These are phyloP conservation scores for Curvularia lunata DNA, from an alignment of 2,329 filamentous ascomycete species.

Conservation along the genomic window DNA sequence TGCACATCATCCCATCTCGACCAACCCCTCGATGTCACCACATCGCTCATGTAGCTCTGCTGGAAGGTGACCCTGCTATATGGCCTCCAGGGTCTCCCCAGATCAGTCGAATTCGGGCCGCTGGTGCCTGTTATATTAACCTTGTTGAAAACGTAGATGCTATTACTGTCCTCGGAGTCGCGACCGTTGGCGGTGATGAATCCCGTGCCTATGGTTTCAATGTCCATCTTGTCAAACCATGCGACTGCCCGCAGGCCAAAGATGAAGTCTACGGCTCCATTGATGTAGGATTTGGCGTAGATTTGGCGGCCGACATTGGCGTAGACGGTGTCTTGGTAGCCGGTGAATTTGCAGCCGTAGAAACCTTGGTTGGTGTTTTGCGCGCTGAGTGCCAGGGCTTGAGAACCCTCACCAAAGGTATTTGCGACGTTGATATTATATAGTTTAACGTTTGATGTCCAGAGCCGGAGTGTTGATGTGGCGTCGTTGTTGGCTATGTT, in stretches of 20 bases:
- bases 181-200: slow-evolving; percentile 35
- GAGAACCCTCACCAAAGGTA: slow-evolving; percentile 26
- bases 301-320: slow-evolving; percentile 57
- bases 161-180: slow-evolving; percentile 31
- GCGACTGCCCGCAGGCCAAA: slow-evolving; percentile 56
- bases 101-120: slow-evolving; percentile 47
- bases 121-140: slow-evolving; percentile 51
- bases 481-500: slow-evolving; percentile 55
- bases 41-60: slow-evolving; percentile 56
- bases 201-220: slow-evolving; percentile 21
- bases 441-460: slow-evolving; percentile 58
- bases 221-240: slow-evolving; percentile 54
- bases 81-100: slow-evolving; percentile 58
- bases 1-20: slow-evolving; percentile 33
- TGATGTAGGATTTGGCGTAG: slow-evolving; percentile 62
- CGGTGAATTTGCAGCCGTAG: slow-evolving; percentile 60
- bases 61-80: slow-evolving; percentile 59
- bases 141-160: slow-evolving; percentile 61
- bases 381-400: slow-evolving; percentile 60
- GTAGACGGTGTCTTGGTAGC: slow-evolving; percentile 60
- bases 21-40: slow-evolving; percentile 67
- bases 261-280: slow-evolving; percentile 64
- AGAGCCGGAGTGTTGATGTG: slow-evolving; percentile 55
- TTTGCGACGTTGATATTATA: slow-evolving; percentile 67
- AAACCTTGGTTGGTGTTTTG: slow-evolving; percentile 58